Conservation (phyloP, 345 rosid genomes). For the Gossypium thurberi region DNA sequence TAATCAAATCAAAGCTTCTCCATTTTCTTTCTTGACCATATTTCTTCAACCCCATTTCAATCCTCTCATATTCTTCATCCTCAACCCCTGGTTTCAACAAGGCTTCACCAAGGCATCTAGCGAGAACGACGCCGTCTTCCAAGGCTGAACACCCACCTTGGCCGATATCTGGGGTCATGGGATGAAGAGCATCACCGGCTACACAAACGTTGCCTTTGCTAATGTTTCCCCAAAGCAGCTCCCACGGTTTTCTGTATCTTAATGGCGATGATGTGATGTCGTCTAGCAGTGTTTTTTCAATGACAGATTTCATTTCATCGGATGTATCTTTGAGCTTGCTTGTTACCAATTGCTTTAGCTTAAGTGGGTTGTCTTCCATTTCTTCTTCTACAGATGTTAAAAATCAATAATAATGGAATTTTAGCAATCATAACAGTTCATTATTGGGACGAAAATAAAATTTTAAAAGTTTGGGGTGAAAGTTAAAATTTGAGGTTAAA, state of each 20-base stretch:
- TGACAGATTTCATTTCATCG: neutral
- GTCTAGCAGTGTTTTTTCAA: neutral
- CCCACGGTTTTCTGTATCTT: constrained; percentile 6
- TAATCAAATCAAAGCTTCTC: constrained; percentile 36
- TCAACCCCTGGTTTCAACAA: neutral
- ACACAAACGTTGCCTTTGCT: constrained; percentile 28
- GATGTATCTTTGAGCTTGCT: neutral
- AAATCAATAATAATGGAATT: neutral
- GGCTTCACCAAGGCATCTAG: constrained; percentile 38
- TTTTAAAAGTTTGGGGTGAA: no score
- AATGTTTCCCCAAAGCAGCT: constrained; percentile 5
- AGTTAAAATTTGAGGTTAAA: no score
- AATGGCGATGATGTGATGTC: neutral
- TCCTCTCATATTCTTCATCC: constrained; percentile 8
- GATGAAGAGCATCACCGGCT: constrained; percentile 56
- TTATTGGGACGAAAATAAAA: no score
- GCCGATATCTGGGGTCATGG: constrained; percentile 44
- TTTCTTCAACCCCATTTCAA: constrained; percentile 25
- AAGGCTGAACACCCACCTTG: constrained; percentile 41
- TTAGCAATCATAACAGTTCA: neutral
- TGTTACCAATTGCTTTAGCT: neutral
- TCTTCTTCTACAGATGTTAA: neutral
- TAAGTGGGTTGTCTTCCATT: neutral
- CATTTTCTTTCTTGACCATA: constrained; percentile 40
- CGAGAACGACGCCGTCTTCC: constrained; percentile 38